A percentile compares a stretch with the other conserved stretches of the same genome.
phyloP scores from a whole-genome alignment of 768 basidiomycete species.

The Phaffia australis region DNA sequence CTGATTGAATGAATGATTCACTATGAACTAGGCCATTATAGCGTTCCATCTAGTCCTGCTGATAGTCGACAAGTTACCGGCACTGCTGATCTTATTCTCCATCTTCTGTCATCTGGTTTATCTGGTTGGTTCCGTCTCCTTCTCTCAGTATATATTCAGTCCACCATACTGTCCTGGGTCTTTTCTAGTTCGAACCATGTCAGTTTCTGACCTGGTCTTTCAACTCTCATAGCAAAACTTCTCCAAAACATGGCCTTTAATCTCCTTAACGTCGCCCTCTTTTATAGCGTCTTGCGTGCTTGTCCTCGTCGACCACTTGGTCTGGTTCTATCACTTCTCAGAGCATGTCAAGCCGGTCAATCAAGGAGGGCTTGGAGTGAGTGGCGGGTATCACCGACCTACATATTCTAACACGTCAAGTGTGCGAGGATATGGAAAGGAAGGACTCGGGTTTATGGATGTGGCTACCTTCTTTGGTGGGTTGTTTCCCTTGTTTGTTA shows the following conservation, averaged over 20 bases:
- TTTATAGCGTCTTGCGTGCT: constrained; percentile 78
- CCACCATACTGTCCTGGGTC: not conserved
- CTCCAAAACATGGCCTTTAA: constrained; percentile 77
- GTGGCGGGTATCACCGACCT: not conserved
- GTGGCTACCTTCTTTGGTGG: constrained; percentile 44
- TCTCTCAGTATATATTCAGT: not conserved
- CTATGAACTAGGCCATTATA: constrained; percentile 55
- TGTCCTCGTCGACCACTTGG: constrained; percentile 81
- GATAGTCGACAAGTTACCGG: constrained; percentile 68
- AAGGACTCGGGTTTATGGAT: constrained; percentile 39
- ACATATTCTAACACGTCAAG: not conserved
- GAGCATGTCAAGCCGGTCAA: constrained; percentile 32
- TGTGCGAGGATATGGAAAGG: not conserved
- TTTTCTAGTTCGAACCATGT: not conserved
- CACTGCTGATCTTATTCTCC: constrained; percentile 64
- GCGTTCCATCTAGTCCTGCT: constrained; percentile 63
- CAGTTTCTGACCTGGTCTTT: not conserved
- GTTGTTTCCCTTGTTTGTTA: not conserved
- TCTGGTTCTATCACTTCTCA: constrained; percentile 95
- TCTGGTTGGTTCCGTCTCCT: constrained; percentile 41
- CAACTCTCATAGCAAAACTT: constrained; percentile 52
- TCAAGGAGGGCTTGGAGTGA: constrained; percentile 26
- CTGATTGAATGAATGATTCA: not conserved
- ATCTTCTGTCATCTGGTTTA: constrained; percentile 76
- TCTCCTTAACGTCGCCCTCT: constrained; percentile 70